Base-by-base conservation (phyloP, 2,329 filamentous ascomycete genomes). In the Arthrobotrys pseudoclavata region DNA sequence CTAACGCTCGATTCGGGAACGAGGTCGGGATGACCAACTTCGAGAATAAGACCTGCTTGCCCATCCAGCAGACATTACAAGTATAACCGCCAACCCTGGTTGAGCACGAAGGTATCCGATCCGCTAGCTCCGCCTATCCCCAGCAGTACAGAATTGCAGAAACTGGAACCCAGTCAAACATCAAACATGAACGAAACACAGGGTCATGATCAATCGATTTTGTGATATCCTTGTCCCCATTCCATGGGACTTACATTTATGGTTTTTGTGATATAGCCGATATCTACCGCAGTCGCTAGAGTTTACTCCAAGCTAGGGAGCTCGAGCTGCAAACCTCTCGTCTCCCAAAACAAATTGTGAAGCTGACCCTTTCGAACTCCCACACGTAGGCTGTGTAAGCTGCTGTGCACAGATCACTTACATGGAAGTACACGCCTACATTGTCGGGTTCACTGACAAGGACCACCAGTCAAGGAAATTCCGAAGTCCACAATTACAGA, bases 131-230 rank as follows among this genome's bases (percentile, higher is more conserved):
- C 52, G 34, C 34, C 12, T 12, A 42, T 42, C 34, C 34, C 34
- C n/a, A 31, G 26, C 2, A 13, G 52, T 3, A 12, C 29, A 37
- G 29, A n/a, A 57, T 22, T 22, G 29, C 52, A 57, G 26, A 34
- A 52, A 29, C 31, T n/a, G 1, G 18, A 42, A 60, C 55, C 34
- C 20, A 26, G 10, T 10, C 55, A 26, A 40, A 60, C 20, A 60
- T 60, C 55, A 60, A 42, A 60, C 55, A 40, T 13, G 18, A 18
- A 10, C 55, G 55, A 60, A 60, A 60, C 55, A 60, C 26, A 60
- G 34, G 55, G 55, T 24, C 13, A 26, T n/a, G 20, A 24, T 40
- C 34, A 40, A 60, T 42, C n/a, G 52, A 20, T 22, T 57, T 57
- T 57, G 29, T 57, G 52, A 57, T 57, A 57, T 57, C 7, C 9